Conservation (phyloP, 2,329 filamentous ascomycete species). For the Hypoxylon sp. region DNA sequence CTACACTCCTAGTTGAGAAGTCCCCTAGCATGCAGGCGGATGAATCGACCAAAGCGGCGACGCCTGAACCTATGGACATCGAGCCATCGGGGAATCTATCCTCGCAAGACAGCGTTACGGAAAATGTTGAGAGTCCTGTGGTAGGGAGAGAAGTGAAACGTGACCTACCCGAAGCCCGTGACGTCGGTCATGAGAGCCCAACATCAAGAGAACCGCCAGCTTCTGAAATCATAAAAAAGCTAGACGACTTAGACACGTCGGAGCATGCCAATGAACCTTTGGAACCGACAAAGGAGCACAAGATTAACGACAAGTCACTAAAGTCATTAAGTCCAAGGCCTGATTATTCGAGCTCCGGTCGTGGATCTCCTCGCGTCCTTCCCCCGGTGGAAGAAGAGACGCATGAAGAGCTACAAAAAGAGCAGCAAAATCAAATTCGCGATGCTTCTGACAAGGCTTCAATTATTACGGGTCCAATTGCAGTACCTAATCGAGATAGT, state of each 20-base stretch:
- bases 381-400: conserved; percentile 68
- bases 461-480: conserved; percentile 55
- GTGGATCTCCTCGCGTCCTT: conserved; percentile 62
- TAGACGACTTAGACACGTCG: conserved; percentile 51
- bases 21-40: conserved; percentile 49
- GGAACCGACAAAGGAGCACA: conserved; percentile 48
- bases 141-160: conserved; percentile 50
- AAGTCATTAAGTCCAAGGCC: conserved; percentile 46
- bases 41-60: conserved; percentile 24
- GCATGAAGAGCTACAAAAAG: conserved; percentile 61
- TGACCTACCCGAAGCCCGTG: conserved; percentile 33
- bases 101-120: conserved; percentile 31
- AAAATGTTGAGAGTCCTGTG: conserved; percentile 59
- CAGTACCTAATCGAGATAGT: conserved; percentile 65
- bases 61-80: conserved; percentile 24
- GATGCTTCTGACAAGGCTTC: conserved; percentile 40
- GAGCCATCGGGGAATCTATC: conserved; percentile 1
- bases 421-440: conserved; percentile 42
- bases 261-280: conserved; percentile 40
- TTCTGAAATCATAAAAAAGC: conserved; percentile 49
- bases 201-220: conserved; percentile 32
- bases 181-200: conserved; percentile 12
- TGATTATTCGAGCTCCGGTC: conserved; percentile 58
- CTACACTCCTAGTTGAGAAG: conserved; percentile 55
- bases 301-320: conserved; percentile 25